Percentiles rank a stretch among this genome's conserved stretches.
Conservation (phyloP, 2,329 filamentous ascomycete species). For the Ceratocystis huliohia region DNA sequence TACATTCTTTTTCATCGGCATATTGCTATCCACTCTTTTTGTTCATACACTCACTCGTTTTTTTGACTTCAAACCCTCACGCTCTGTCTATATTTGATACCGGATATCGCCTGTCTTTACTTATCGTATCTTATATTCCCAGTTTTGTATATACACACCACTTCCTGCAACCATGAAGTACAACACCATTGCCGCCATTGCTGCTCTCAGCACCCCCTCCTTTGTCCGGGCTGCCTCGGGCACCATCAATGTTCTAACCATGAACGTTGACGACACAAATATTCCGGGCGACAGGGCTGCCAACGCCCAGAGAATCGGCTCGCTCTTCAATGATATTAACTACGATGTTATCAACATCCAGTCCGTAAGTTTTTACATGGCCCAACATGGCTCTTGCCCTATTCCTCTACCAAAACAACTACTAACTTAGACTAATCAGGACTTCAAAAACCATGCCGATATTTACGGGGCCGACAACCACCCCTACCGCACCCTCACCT, state of each 20-base stretch:
- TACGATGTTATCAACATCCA: constrained; percentile 54
- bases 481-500: constrained; percentile 48
- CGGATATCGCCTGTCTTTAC: neutral
- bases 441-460: constrained; percentile 55
- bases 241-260: constrained; percentile 39
- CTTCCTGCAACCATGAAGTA: constrained; percentile 16
- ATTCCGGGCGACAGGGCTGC: constrained; percentile 48
- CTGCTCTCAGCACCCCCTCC: constrained; percentile 15
- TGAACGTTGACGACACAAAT: constrained; percentile 51
- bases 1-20: neutral
- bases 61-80: neutral
- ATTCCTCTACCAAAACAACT: neutral
- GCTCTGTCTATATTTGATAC: neutral
- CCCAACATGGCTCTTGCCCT: neutral
- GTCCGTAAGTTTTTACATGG: constrained; percentile 34
- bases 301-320: constrained; percentile 45
- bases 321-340: constrained; percentile 41
- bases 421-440: constrained; percentile 25
- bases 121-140: neutral
- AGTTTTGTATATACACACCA: neutral
- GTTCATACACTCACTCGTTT: neutral
- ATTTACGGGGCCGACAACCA: constrained; percentile 50
- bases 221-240: constrained; percentile 23
- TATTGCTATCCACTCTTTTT: too few relatives aligned
- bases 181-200: constrained; percentile 12